Base-by-base conservation (phyloP, 768 basidiomycete species). In the Rhizopogon vinicolor region DNA sequence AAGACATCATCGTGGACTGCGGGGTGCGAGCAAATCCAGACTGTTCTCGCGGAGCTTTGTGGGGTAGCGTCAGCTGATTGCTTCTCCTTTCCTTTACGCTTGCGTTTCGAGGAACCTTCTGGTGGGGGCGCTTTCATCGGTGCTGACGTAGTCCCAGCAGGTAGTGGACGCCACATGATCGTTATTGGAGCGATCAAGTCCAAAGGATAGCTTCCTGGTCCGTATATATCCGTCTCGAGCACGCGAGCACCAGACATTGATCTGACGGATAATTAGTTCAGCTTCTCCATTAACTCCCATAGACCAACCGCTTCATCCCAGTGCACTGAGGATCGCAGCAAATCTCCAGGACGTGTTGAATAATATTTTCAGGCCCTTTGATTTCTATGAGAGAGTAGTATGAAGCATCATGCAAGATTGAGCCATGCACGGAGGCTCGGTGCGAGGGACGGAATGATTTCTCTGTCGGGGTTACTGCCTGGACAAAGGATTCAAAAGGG, bases 371-470 rank as follows among this genome's bases (percentile, higher is more conserved):
- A 2, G 79, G 75, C 2, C 90, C 93, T 50, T 77, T 79, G 6
- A 98, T 65, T 66, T 95, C 89, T 29, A 94, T 77, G 2, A 86
- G 75, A 0, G 85, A 83, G 60, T 78, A 82, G 69, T 98, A 98
- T 2, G 92, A 94, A 0, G 90, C 88, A 63, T 99, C 96, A 54
- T 95, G 92, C 1, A 96, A 69, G 52, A 97, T 93, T 1, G 87
- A 86, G 5, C 86, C 90, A 58, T 93, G 91, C 9, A 87, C 69
- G 1, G 92, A 82, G 3, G 97, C 94, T 31, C 96, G 83, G 70
- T 97, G 88, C 1, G 95, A 94, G 0, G 96, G 87, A 18, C 97
- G 82, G 67, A 89, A 96, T 0, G 92, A 80, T 65, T 98, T 99
- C 65, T 95, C 91, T 0, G 94, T 94, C 0, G 96, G 94, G 2